Base-by-base conservation (phyloP, 495 filamentous ascomycete species). In the Penicillium coffeae region DNA sequence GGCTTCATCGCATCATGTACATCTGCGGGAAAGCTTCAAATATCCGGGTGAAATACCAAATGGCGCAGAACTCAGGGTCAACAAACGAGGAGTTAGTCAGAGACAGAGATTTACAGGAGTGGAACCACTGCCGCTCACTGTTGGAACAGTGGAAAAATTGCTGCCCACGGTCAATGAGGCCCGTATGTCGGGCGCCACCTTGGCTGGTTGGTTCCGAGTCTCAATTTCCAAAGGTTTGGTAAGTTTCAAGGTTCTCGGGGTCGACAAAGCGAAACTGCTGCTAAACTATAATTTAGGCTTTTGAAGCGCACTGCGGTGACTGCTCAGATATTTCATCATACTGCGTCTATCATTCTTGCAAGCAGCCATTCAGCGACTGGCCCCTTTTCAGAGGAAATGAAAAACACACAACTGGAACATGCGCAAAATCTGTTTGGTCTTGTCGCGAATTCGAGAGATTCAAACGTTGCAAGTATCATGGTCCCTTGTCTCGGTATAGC, bases 271-370 rank as follows among this genome's bases (percentile, higher is more conserved):
- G 32, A 14, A 33, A 10, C 2, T 14, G 38, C 20, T 21, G 21
- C 51, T 65, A 45, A 67, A 47, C 42, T 19, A 34, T 37, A 12
- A 21, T 21, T 15, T 46, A 89, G 86, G 89, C 75, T 96, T 19
- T 82, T 90, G 52, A 92, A 93, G 62, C 80, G 88, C 34, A 80
- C 87, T 7, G 83, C 88, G 3, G 82, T 90, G 25, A 77, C 95
- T 34, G 90, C 86, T 8, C 82, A 89, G 8, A 76, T 96, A n/a
- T 89, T 96, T 53, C 97, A 95, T 61, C 92, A 96, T 58, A 91
- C 87, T 0, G 80, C 86, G 21, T 83, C 90, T 66, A 82, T 84
- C 46, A 62, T 96, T 8, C 76, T 97, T n/a, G 77, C 86, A 2
- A 88, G 90, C 54, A 84, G 80, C 18, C 84, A 96, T 62, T 91